Evolutionary conservation across 805 yeast genomes (phyloP), one percentile per base, ranked within the genome.

Genomic region (Cyberlindnera americana): DNA sequence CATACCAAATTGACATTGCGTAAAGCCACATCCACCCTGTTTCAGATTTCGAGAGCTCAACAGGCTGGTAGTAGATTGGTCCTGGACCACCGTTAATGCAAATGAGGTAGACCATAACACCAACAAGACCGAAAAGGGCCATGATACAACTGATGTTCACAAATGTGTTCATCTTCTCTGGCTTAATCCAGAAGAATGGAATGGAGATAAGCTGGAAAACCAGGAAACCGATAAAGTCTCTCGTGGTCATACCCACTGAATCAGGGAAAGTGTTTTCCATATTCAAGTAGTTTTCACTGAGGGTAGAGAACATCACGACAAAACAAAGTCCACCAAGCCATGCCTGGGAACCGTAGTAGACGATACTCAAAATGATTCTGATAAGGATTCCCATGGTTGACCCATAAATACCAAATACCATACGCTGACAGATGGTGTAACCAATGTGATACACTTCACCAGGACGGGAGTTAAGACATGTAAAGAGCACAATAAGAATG

Each of bases 121-220:
- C 68, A 31, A 68, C 38, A 62, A 70, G 66, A 1, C 72, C 65
- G 35, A 64, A 58, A 31, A 65, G 60, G 6, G 69, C 59, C 27
- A 66, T 56, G 12, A 57, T 48, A 39, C 72, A 66, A 10, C 69
- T 57, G 24, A 49, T 40, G 37, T 65, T 64, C 35, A 69, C 56
- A 19, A 65, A 53, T 24, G 51, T 44, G 48, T 67, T 66, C 53
- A 67, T 59, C 32, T 56, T 64, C 46, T 72, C 71, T 5, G 79
- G 79, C 41, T 64, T 70, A 39, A 70, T 37, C 37, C 57, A 58
- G 40, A 69, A 65, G 44, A 66, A 61, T 14, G 69, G 66, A 9
- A 67, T 56, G 7, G 68, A 64, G 28, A 74, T 47, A 5, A 73
- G 34, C 43, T 73, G 75, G 57, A 70, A 77, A 11, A 69, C 41